Percentiles rank a stretch among this genome's conserved stretches.
Conservation (phyloP, 805 yeast genomes). For the Monosporozyma unispora region DNA sequence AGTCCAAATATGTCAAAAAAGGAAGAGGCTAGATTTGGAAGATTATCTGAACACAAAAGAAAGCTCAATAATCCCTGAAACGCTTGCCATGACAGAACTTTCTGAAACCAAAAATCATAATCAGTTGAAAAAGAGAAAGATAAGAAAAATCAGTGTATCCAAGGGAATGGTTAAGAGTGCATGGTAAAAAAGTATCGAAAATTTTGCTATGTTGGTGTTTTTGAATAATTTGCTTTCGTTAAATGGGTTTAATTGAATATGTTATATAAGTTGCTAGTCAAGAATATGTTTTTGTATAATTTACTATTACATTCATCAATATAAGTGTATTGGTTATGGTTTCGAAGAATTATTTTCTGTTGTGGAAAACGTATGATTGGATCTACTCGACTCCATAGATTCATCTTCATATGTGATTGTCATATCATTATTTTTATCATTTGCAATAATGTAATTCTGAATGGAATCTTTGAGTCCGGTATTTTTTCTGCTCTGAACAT, state of each 20-base stretch:
- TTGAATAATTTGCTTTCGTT: too few relatives aligned
- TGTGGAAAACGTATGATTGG: background rate
- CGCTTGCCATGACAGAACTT: slow-evolving; percentile 9
- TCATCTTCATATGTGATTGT: background rate
- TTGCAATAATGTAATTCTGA: slow-evolving; percentile 1
- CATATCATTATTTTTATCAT: slow-evolving; percentile 1
- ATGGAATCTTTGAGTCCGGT: slow-evolving; percentile 1
- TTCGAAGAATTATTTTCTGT: background rate
- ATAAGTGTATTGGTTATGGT: background rate
- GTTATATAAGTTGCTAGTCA: too few relatives aligned
- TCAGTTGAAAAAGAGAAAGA: slow-evolving; percentile 16
- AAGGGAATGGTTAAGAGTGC: slow-evolving; percentile 25
- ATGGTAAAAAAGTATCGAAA: slow-evolving; percentile 15
- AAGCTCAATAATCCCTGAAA: slow-evolving; percentile 14
- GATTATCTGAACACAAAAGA: slow-evolving; percentile 14
- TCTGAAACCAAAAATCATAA: too few relatives aligned
- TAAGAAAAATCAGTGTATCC: slow-evolving; percentile 27
- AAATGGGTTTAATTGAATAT: too few relatives aligned
- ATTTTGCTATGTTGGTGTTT: slow-evolving; percentile 1
- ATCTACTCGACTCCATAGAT: background rate
- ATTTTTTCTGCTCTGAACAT: background rate
- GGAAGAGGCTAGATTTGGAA: slow-evolving; percentile 17
- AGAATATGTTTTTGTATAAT: too few relatives aligned
- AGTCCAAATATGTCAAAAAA: slow-evolving; percentile 9
- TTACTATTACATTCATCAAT: too few relatives aligned